Evolutionary conservation across 192 early-diverging fungal species (phyloP).

Genomic region (Kickxella alabastrina): DNA sequence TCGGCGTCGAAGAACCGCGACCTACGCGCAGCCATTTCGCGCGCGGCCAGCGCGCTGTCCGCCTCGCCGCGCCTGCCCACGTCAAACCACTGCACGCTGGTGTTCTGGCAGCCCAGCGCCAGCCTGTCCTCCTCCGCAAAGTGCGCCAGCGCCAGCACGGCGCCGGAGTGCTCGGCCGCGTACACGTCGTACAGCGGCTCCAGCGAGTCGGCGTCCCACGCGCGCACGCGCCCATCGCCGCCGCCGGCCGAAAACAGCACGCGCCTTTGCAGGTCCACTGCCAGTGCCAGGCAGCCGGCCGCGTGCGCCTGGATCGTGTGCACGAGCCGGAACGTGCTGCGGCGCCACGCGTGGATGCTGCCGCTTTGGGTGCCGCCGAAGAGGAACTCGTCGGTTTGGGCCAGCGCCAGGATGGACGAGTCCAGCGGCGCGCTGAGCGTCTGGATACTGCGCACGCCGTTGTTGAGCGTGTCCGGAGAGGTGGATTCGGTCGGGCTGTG

Average conservation of each 20-base stretch:
- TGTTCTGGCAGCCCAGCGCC: constrained; percentile 75
- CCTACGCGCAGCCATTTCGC: constrained; percentile 20
- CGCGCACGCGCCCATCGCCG: constrained; percentile 71
- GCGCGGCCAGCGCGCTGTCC: neutral
- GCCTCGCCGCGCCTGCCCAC: constrained; percentile 15
- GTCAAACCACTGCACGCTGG: constrained; percentile 62
- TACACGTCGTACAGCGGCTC: constrained; percentile 60
- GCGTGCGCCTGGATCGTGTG: constrained; percentile 23
- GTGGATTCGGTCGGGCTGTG: neutral
- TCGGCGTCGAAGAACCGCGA: constrained; percentile 40
- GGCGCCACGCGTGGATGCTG: constrained; percentile 59
- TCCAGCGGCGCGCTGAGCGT: constrained; percentile 2
- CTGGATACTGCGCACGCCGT: neutral
- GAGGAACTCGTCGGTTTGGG: constrained; percentile 54
- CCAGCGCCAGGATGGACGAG: constrained; percentile 61
- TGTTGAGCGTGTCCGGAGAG: neutral
- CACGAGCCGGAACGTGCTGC: constrained; percentile 56
- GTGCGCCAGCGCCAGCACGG: constrained; percentile 64
- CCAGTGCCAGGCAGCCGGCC: constrained; percentile 31
- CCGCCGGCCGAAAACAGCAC: constrained; percentile 48
- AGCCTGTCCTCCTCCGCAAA: constrained; percentile 52
- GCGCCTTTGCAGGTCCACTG: neutral
- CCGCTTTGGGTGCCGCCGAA: constrained; percentile 68
- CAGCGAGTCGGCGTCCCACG: constrained; percentile 63
- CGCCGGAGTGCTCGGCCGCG: constrained; percentile 68